Evolutionary conservation across 1,284 basidiomycete genomes (phyloP).

Genomic region (Pulveroboletus sp.): DNA sequence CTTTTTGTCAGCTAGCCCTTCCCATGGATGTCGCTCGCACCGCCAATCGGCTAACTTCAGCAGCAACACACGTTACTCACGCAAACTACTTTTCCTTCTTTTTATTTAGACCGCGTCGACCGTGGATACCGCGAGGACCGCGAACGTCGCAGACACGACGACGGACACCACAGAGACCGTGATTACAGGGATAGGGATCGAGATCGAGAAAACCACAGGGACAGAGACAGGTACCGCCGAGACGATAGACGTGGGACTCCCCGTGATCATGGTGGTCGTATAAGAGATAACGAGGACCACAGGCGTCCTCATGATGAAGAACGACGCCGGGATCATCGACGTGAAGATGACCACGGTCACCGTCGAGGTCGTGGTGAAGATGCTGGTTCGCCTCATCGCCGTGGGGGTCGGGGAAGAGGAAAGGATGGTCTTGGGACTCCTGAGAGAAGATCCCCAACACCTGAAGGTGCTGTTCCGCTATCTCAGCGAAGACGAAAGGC

Average conservation of each 20-base stretch:
- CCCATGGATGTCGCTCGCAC: conserved; percentile 38
- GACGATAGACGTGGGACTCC: conserved; percentile 43
- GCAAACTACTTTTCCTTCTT: conserved; percentile 43
- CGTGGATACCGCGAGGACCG: conserved; percentile 56
- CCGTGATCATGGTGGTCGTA: conserved; percentile 41
- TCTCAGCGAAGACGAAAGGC: conserved; percentile 85
- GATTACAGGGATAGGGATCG: conserved; percentile 46
- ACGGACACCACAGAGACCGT: conserved; percentile 50
- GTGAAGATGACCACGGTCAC: conserved; percentile 47
- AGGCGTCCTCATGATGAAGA: conserved; percentile 47
- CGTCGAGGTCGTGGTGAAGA: conserved; percentile 42
- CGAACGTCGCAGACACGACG: conserved; percentile 53
- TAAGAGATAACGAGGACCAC: conserved; percentile 47
- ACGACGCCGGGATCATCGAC: conserved; percentile 47
- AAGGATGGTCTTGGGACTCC: conserved; percentile 65
- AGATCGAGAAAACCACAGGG: conserved; percentile 46
- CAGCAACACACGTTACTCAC: conserved; percentile 53
- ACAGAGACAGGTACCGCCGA: conserved; percentile 41
- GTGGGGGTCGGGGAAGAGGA: conserved; percentile 43
- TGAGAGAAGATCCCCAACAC: conserved; percentile 86
- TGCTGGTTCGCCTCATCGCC: conserved; percentile 39
- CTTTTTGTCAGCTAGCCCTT: conserved; percentile 62
- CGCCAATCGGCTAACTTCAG: conserved; percentile 40
- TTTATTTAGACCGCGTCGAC: conserved; percentile 48
- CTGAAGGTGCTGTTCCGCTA: conserved; percentile 80